Evolutionary conservation across 2,329 filamentous ascomycete species (phyloP).

Genomic region (Penicillium expansum): DNA sequence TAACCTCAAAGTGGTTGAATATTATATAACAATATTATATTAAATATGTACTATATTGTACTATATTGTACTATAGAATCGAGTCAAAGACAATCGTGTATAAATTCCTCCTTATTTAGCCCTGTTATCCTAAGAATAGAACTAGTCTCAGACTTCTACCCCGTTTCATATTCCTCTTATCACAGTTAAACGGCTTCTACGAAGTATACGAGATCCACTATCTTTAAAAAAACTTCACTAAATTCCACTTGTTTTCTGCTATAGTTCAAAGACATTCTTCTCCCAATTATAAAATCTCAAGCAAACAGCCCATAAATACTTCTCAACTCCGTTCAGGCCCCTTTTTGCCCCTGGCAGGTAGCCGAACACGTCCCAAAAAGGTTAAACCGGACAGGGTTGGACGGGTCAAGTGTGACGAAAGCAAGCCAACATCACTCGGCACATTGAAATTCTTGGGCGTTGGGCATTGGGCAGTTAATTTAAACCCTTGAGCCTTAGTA

Average conservation of each 20-base stretch:
- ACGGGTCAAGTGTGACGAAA: constrained; percentile 1
- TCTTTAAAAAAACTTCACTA: neutral
- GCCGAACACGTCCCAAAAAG: constrained; percentile 5
- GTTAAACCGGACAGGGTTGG: constrained; percentile 1
- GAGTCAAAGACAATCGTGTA: neutral
- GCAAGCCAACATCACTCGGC: neutral
- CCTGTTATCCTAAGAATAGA: constrained; percentile 1
- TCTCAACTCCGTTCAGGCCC: neutral
- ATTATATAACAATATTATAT: neutral
- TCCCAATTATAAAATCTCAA: neutral
- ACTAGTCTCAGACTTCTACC: neutral
- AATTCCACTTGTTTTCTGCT: neutral
- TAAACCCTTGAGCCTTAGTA: neutral
- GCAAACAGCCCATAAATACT: neutral
- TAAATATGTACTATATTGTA: neutral
- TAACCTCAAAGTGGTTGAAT: neutral
- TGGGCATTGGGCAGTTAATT: neutral
- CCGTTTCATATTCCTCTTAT: neutral
- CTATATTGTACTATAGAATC: neutral
- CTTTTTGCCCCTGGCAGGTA: constrained; percentile 4
- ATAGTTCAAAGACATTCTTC: neutral
- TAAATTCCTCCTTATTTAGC: neutral
- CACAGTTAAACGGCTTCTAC: neutral
- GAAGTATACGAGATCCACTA: constrained; percentile 6
- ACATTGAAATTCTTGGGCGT: neutral